Conservation (phyloP, 257 asterid species). For the Plantago ovata region DNA sequence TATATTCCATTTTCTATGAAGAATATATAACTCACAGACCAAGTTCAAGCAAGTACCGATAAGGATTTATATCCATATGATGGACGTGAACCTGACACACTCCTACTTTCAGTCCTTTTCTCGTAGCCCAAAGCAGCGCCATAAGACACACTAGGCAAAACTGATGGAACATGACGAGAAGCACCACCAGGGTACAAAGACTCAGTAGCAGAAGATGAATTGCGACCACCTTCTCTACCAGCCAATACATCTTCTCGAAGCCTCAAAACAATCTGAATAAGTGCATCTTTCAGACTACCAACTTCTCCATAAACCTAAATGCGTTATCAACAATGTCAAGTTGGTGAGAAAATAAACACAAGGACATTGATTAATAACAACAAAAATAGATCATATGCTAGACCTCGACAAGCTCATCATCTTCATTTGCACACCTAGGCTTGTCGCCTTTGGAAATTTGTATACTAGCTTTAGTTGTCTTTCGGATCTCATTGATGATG, state of each 20-base stretch:
- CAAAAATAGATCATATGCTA: conserved; percentile 4
- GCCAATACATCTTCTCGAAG: conserved; percentile 81
- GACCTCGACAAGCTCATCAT: conserved; percentile 93
- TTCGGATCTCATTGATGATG: conserved; percentile 80
- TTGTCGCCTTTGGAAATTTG: conserved; percentile 82
- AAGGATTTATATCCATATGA: conserved; percentile 76
- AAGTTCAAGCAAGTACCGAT: conserved; percentile 43
- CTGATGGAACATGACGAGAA: conserved; percentile 56
- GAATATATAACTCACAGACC: background rate
- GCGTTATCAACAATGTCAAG: conserved; percentile 19
- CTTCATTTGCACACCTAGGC: conserved; percentile 66
- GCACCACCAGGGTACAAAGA: conserved; percentile 47
- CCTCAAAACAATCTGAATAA: conserved; percentile 82
- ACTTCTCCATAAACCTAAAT: conserved; percentile 69
- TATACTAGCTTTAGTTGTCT: conserved; percentile 77
- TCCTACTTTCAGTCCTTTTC: conserved; percentile 59
- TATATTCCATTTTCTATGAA: conserved; percentile 7
- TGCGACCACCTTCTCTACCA: conserved; percentile 55
- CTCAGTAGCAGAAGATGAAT: conserved; percentile 60
- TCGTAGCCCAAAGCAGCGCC: conserved; percentile 60
- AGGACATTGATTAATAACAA: conserved; percentile 7
- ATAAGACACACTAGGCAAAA: conserved; percentile 44
- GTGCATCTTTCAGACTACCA: conserved; percentile 78
- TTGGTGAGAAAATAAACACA: conserved; percentile 18
- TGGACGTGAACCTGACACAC: conserved; percentile 57